These are phyloP conservation scores for Rhodotorula diobovata DNA, from an alignment of 768 basidiomycete genomes.

Conservation along the genomic window DNA sequence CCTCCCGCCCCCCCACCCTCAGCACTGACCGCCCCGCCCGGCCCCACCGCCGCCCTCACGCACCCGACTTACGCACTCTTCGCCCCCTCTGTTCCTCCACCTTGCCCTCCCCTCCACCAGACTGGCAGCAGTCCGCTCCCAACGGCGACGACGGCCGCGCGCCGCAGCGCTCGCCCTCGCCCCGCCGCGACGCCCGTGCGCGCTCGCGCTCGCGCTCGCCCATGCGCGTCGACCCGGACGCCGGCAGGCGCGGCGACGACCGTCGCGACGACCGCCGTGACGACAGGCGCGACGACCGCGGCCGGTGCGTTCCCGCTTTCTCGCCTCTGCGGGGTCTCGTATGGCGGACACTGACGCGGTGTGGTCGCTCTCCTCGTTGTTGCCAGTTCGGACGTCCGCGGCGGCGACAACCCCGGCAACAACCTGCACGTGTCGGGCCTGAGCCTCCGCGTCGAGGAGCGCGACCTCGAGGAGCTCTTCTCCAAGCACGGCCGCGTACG, in stretches of 20 bases:
- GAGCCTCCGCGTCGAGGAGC: constrained; percentile 65
- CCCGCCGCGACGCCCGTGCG: constrained; percentile 22
- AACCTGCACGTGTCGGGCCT: constrained; percentile 64
- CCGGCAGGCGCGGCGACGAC: constrained; percentile 15
- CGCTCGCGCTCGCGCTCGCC: constrained; percentile 35
- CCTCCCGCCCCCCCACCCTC: too few species aligned
- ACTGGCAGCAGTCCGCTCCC: background rate
- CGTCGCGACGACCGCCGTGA: constrained; percentile 15
- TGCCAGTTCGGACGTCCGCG: background rate
- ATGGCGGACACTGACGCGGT: background rate
- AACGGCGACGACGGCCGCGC: constrained; percentile 7
- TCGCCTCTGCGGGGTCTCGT: background rate
- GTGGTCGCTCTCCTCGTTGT: background rate
- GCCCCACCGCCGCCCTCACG: too few species aligned
- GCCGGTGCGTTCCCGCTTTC: constrained; percentile 7
- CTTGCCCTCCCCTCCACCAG: background rate
- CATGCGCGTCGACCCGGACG: constrained; percentile 22
- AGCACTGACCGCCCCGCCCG: background rate
- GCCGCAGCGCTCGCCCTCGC: constrained; percentile 23
- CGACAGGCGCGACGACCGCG: constrained; percentile 20
- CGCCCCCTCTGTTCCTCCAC: background rate
- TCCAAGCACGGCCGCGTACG: constrained; percentile 78
- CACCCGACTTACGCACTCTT: background rate
- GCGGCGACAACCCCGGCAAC: constrained; percentile 57
- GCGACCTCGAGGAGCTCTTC: constrained; percentile 82